Percentiles rank a stretch among this genome's conserved stretches.
phyloP scores from a whole-genome alignment of 768 basidiomycete species.

The Phanerochaete carnosa region DNA sequence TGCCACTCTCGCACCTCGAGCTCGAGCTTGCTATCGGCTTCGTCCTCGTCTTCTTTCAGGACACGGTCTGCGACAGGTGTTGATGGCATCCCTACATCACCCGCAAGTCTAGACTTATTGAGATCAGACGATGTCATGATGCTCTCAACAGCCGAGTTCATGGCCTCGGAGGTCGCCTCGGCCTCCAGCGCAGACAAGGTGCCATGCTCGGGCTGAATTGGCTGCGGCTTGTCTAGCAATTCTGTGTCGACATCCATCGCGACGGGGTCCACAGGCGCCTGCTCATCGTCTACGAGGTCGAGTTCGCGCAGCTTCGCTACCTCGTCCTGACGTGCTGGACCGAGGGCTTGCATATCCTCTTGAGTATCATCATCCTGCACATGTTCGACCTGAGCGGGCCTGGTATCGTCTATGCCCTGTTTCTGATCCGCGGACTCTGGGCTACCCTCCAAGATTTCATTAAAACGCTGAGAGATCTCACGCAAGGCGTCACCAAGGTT shows the following conservation, averaged over 20 bases:
- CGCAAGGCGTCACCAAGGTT: conserved; percentile 81
- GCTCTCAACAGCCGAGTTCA: conserved; percentile 38
- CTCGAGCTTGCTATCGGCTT: conserved; percentile 35
- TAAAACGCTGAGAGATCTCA: conserved; percentile 78
- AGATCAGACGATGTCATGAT: conserved; percentile 39
- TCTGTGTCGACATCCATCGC: conserved; percentile 49
- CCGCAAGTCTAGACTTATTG: conserved; percentile 21
- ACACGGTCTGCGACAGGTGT: not conserved
- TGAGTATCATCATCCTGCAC: conserved; percentile 63
- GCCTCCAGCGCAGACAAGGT: conserved; percentile 24
- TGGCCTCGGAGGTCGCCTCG: conserved; percentile 22
- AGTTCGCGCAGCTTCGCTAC: conserved; percentile 80
- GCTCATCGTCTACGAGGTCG: conserved; percentile 63
- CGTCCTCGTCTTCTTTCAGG: conserved; percentile 24
- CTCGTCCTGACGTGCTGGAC: conserved; percentile 82
- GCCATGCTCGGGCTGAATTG: conserved; percentile 16
- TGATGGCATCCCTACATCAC: conserved; percentile 14
- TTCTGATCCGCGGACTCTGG: conserved; percentile 21
- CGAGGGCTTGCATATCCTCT: conserved; percentile 84
- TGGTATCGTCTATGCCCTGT: conserved; percentile 34
- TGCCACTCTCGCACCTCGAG: conserved; percentile 60
- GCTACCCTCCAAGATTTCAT: conserved; percentile 63
- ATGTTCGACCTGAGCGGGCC: conserved; percentile 68
- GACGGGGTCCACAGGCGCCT: conserved; percentile 44
- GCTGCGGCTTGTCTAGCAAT: conserved; percentile 26